These are phyloP conservation scores for Xylaria sp. DNA, from an alignment of 2,329 filamentous ascomycete species.

Conservation along the genomic window DNA sequence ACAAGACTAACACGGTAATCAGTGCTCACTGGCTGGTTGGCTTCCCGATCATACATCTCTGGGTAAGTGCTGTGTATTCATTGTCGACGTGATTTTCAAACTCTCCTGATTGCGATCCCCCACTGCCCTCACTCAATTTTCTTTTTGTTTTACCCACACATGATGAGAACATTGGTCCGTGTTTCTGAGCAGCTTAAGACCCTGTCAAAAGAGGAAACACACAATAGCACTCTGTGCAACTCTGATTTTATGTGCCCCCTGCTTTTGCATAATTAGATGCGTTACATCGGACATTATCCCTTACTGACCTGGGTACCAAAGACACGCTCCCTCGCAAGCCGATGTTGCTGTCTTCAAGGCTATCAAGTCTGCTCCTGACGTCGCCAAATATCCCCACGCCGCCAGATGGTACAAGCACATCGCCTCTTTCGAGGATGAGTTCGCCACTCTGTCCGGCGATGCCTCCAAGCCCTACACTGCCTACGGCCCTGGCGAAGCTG, in stretches of 20 bases:
- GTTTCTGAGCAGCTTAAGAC: slow-evolving; percentile 82
- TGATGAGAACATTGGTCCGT: slow-evolving; percentile 84
- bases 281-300: neutral
- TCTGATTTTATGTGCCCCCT: slow-evolving; percentile 38
- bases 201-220: slow-evolving; percentile 60
- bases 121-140: neutral
- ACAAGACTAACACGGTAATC: slow-evolving; percentile 20
- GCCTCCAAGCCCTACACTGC: slow-evolving; percentile 84
- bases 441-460: slow-evolving; percentile 88
- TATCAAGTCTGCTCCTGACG: slow-evolving; percentile 74
- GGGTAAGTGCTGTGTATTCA: slow-evolving; percentile 60
- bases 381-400: slow-evolving; percentile 89
- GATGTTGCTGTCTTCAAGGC: slow-evolving; percentile 97
- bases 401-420: slow-evolving; percentile 99
- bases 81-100: neutral
- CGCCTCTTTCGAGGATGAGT: slow-evolving; percentile 89
- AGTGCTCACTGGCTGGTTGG: slow-evolving; percentile 66
- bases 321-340: slow-evolving; percentile 80
- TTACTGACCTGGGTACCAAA: slow-evolving; percentile 40
- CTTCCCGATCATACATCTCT: slow-evolving; percentile 72
- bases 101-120: neutral
- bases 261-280: neutral
- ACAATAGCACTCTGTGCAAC: slow-evolving; percentile 46
- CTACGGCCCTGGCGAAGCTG: slow-evolving; percentile 84
- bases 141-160: slow-evolving; percentile 40